phyloP scores from a whole-genome alignment of 164 flowering plant species.

The Euptelea pleiosperma region DNA sequence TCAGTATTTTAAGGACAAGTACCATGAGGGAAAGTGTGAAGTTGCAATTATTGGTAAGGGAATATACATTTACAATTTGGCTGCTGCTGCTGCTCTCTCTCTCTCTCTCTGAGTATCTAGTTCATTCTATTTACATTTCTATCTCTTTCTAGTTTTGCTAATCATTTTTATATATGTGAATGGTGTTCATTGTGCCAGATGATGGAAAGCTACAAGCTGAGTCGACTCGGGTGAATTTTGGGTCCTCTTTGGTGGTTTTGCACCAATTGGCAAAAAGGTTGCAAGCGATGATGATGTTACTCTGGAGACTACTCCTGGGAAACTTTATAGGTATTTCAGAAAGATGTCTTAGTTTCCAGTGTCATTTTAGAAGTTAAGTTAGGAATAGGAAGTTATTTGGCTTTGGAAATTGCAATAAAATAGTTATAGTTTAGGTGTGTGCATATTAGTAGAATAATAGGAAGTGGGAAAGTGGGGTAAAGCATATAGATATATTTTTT shows the following conservation, averaged over 20 bases:
- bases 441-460: too few relatives aligned
- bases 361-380: background rate
- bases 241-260: constrained; percentile 99
- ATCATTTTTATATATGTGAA: background rate
- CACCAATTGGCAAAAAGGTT: constrained; percentile 90
- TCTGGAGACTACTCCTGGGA: constrained; percentile 76
- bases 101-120: background rate
- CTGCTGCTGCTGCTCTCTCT: background rate
- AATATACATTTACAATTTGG: constrained; percentile 4
- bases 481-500: too few relatives aligned
- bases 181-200: constrained; percentile 41
- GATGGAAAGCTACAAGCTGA: constrained; percentile 95
- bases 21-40: constrained; percentile 88
- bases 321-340: constrained; percentile 74
- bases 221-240: constrained; percentile 98
- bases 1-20: constrained; percentile 86
- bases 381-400: background rate
- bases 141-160: background rate
- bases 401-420: too few relatives aligned
- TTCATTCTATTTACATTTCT: background rate
- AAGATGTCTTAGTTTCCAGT: too few relatives aligned
- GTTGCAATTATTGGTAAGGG: constrained; percentile 92
- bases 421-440: too few relatives aligned
- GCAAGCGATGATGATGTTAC: constrained; percentile 78
- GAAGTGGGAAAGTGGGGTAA: too few relatives aligned